phyloP scores from a whole-genome alignment of 2,329 filamentous ascomycete genomes.

The Ilyonectria destructans region DNA sequence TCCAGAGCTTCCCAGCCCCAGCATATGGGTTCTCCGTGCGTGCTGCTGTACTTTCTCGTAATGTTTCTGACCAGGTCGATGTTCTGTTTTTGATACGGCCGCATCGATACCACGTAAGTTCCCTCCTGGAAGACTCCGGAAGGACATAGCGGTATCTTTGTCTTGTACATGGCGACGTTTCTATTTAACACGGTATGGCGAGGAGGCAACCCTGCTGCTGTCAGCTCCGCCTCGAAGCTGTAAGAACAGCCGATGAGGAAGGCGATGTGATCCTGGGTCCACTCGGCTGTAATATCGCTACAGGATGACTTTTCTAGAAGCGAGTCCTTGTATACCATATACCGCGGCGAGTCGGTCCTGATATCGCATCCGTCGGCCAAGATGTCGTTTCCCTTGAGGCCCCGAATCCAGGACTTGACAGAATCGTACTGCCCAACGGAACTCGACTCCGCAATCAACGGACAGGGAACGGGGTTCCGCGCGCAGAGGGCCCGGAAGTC shows the following conservation, averaged over 20 bases:
- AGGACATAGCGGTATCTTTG: conserved; percentile 69
- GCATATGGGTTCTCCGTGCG: conserved; percentile 76
- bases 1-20: conserved; percentile 75
- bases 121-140: conserved; percentile 71
- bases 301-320: conserved; percentile 57
- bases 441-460: conserved; percentile 70
- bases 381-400: conserved; percentile 34
- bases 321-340: conserved; percentile 71
- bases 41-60: conserved; percentile 69
- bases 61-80: conserved; percentile 69
- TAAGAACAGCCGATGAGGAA: conserved; percentile 78
- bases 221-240: conserved; percentile 74
- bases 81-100: conserved; percentile 67
- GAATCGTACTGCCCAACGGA: conserved; percentile 59
- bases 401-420: conserved; percentile 54
- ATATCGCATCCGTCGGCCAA: conserved; percentile 67
- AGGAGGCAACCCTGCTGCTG: conserved; percentile 65
- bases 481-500: conserved; percentile 74
- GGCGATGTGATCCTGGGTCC: conserved; percentile 72
- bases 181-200: conserved; percentile 64
- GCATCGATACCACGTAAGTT: conserved; percentile 76
- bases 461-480: conserved; percentile 76
- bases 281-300: conserved; percentile 64
- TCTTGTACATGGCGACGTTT: conserved; percentile 76
- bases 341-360: conserved; percentile 71